phyloP scores from a whole-genome alignment of 2,329 filamentous ascomycete species.

The Claviceps sp. region DNA sequence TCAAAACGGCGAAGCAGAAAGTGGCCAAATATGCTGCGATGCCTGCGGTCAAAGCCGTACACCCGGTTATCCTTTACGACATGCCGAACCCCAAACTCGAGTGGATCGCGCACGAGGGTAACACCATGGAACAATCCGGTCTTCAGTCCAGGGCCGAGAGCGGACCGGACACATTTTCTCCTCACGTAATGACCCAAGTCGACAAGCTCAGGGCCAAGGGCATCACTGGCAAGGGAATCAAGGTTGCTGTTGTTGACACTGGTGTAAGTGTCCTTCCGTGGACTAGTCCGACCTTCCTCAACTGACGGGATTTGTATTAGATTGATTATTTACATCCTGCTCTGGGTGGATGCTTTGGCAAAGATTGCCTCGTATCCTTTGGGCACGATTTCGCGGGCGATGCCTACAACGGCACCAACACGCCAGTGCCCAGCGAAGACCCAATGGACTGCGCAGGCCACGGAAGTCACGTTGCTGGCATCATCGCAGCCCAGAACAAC shows the following conservation, averaged over 20 bases:
- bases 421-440: slow-evolving; percentile 31
- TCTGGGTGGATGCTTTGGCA: slow-evolving; percentile 50
- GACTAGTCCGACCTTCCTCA: background rate
- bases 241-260: slow-evolving; percentile 39
- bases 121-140: slow-evolving; percentile 9
- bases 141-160: slow-evolving; percentile 11
- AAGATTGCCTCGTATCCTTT: slow-evolving; percentile 41
- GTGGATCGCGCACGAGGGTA: slow-evolving; percentile 24
- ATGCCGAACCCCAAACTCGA: slow-evolving; percentile 32
- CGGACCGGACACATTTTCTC: slow-evolving; percentile 27
- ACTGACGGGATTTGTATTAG: slow-evolving; percentile 14
- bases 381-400: slow-evolving; percentile 48
- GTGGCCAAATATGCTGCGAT: slow-evolving; percentile 27
- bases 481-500: slow-evolving; percentile 44
- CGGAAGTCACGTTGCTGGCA: slow-evolving; percentile 49
- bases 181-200: slow-evolving; percentile 43
- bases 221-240: slow-evolving; percentile 36
- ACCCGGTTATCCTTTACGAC: slow-evolving; percentile 31
- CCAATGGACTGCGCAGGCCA: slow-evolving; percentile 46
- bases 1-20: slow-evolving; percentile 28
- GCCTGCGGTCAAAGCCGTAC: slow-evolving; percentile 33
- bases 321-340: slow-evolving; percentile 50
- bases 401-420: slow-evolving; percentile 27
- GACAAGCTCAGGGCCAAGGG: slow-evolving; percentile 36
- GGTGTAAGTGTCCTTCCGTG: slow-evolving; percentile 27